These are phyloP conservation scores for Phytomonas serpens DNA, from an alignment of 208 protist species.

Conservation along the genomic window DNA sequence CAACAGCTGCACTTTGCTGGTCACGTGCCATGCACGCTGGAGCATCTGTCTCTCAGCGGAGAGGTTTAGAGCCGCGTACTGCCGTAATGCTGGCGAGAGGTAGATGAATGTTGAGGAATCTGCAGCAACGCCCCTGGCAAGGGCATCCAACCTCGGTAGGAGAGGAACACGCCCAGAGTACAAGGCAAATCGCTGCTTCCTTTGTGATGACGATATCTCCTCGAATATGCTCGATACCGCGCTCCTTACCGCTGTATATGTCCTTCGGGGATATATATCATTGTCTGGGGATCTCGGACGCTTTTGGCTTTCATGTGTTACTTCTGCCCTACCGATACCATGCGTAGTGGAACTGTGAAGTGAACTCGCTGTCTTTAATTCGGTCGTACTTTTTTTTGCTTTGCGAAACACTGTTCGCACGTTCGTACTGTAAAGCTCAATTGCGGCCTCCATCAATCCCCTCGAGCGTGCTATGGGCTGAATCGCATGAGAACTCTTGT, in stretches of 20 bases:
- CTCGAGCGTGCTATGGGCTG: background rate
- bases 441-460: background rate
- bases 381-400: background rate
- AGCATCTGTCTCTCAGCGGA: conserved; percentile 54
- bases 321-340: background rate
- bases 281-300: background rate
- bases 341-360: background rate
- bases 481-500: background rate
- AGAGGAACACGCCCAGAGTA: conserved; percentile 50
- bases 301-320: background rate
- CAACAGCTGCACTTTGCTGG: conserved; percentile 52
- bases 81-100: conserved; percentile 45
- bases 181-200: conserved; percentile 33
- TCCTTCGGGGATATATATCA: background rate
- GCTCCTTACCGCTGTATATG: background rate
- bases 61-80: conserved; percentile 37
- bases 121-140: conserved; percentile 7
- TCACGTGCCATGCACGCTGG: conserved; percentile 29
- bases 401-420: background rate
- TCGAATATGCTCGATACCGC: conserved; percentile 2
- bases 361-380: background rate
- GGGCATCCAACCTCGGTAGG: conserved; percentile 25
- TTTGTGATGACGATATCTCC: conserved; percentile 20
- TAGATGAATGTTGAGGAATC: conserved; percentile 15
- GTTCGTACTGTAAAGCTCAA: background rate